Conservation (phyloP, 1,139 yeast genomes). For the Taphrina communis region DNA sequence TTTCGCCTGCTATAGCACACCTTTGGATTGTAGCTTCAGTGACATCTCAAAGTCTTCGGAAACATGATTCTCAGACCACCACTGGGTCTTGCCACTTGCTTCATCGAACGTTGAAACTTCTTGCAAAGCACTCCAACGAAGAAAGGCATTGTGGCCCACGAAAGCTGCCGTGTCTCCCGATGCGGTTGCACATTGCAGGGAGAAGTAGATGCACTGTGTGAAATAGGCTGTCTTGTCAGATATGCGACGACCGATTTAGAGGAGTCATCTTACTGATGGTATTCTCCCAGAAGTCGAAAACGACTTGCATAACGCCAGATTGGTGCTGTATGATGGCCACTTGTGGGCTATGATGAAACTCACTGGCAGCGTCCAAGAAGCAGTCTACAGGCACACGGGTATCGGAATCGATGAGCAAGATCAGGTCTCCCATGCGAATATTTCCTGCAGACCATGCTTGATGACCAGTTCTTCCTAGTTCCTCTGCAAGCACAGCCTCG, state of each 20-base stretch:
- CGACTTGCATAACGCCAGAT: constrained; percentile 45
- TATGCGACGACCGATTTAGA: constrained; percentile 36
- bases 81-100: constrained; percentile 43
- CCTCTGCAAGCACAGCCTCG: constrained; percentile 15
- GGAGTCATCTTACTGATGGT: constrained; percentile 33
- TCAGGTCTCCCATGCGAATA: constrained; percentile 45
- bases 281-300: constrained; percentile 44
- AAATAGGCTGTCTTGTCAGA: constrained; percentile 43
- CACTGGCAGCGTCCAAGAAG: constrained; percentile 45
- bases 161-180: constrained; percentile 46
- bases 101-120: constrained; percentile 40
- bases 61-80: constrained; percentile 45
- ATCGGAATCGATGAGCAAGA: constrained; percentile 45
- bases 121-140: constrained; percentile 45
- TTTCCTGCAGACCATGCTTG: constrained; percentile 44
- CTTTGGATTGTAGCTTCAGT: constrained; percentile 43
- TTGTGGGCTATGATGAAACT: constrained; percentile 43
- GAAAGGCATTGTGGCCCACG: constrained; percentile 45
- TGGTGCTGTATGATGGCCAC: constrained; percentile 44
- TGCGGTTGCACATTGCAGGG: constrained; percentile 44
- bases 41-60: constrained; percentile 46
- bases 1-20: neutral
- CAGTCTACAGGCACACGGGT: constrained; percentile 45
- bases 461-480: constrained; percentile 31
- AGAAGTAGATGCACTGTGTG: constrained; percentile 45